Conservation (phyloP, 768 basidiomycete genomes). For the Coprinopsis sp. region DNA sequence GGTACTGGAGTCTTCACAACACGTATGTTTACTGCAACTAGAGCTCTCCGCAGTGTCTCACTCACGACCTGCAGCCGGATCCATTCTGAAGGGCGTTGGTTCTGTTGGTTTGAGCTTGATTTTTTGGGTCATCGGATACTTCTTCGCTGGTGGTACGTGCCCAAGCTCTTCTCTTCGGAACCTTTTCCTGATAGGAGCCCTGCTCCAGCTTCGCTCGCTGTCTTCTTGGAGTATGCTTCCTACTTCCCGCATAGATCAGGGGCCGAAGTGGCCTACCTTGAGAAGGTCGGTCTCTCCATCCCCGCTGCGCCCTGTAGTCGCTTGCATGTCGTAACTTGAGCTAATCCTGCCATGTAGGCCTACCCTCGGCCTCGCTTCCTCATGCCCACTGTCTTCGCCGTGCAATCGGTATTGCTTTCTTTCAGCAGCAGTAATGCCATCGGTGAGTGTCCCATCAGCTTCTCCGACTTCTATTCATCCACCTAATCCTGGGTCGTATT, state of each 20-base stretch:
- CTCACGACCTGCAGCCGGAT: conserved; percentile 22
- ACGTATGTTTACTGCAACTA: conserved; percentile 14
- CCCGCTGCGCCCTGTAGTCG: background rate
- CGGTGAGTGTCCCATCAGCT: conserved; percentile 15
- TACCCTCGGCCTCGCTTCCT: conserved; percentile 39
- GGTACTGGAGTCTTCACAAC: conserved; percentile 35
- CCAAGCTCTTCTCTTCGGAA: background rate
- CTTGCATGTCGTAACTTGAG: background rate
- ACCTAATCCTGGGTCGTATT: background rate
- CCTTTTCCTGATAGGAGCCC: background rate
- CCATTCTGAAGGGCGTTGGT: conserved; percentile 33
- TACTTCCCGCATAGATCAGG: conserved; percentile 48
- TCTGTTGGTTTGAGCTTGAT: conserved; percentile 35
- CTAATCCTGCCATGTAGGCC: conserved; percentile 22
- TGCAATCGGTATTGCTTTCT: conserved; percentile 33
- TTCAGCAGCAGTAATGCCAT: conserved; percentile 37
- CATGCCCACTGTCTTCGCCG: conserved; percentile 39
- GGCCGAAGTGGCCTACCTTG: conserved; percentile 45
- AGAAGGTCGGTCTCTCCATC: conserved; percentile 35
- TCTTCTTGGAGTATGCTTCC: conserved; percentile 42
- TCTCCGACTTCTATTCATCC: background rate
- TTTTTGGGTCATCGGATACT: conserved; percentile 38
- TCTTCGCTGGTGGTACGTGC: conserved; percentile 29
- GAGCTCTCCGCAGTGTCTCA: background rate
- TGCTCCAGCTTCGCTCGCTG: conserved; percentile 26